These are phyloP conservation scores for Fusarium keratoplasticum DNA, from an alignment of 2,329 filamentous ascomycete genomes.

Conservation along the genomic window DNA sequence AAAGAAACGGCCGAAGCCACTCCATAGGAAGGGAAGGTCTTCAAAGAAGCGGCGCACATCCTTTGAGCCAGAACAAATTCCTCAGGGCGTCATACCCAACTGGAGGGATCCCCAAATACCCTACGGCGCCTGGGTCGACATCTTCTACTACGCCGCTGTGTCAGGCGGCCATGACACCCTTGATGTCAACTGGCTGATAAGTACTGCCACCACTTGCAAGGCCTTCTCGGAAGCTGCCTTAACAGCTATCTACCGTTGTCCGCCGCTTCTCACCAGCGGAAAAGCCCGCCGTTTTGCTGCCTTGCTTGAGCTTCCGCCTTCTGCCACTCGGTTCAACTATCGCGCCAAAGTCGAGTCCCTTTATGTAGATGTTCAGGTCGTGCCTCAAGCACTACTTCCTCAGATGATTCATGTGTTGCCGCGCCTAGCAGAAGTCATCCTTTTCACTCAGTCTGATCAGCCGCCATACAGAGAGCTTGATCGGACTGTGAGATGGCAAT, in stretches of 20 bases:
- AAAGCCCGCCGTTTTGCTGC: slow-evolving; percentile 59
- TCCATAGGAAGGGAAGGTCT: slow-evolving; percentile 11
- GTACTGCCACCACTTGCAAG: slow-evolving; percentile 71
- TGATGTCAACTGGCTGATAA: slow-evolving; percentile 72
- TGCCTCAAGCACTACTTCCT: slow-evolving; percentile 56
- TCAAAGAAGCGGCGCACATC: slow-evolving; percentile 38
- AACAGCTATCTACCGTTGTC: slow-evolving; percentile 76
- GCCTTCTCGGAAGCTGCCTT: slow-evolving; percentile 79
- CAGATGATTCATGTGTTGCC: slow-evolving; percentile 73
- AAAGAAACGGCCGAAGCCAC: slow-evolving; percentile 30
- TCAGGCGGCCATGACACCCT: slow-evolving; percentile 54
- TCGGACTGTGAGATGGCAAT: slow-evolving; percentile 73
- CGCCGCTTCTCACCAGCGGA: slow-evolving; percentile 66
- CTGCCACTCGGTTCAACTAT: slow-evolving; percentile 70
- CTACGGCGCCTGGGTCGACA: slow-evolving; percentile 75
- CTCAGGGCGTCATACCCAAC: slow-evolving; percentile 56
- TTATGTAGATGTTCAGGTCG: slow-evolving; percentile 76
- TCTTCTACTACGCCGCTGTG: slow-evolving; percentile 76
- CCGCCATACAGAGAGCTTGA: slow-evolving; percentile 73
- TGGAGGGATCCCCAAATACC: slow-evolving; percentile 69
- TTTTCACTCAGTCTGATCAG: slow-evolving; percentile 77
- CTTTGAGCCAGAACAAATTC: slow-evolving; percentile 9
- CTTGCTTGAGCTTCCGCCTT: slow-evolving; percentile 66
- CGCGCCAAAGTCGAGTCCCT: slow-evolving; percentile 77
- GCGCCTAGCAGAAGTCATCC: slow-evolving; percentile 75